phyloP scores from a whole-genome alignment of 352 stramenopile genomes.

The Pythium insidiosum region DNA sequence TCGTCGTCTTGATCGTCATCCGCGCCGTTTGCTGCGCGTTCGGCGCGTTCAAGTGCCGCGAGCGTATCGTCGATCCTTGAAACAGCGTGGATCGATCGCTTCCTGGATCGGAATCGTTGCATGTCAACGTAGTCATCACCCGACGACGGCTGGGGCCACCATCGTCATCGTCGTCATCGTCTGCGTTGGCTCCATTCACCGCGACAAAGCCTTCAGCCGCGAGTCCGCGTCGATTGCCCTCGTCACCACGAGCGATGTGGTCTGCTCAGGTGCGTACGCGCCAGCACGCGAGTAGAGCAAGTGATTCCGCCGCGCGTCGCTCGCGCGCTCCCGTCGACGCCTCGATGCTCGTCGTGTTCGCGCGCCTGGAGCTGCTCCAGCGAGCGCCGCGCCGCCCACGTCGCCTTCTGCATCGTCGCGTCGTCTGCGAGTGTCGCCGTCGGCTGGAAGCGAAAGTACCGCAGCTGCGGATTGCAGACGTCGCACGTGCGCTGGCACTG shows the following conservation, averaged over 20 bases:
- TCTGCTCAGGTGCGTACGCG: constrained; percentile 37
- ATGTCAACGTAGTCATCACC: constrained; percentile 25
- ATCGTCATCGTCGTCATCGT: constrained; percentile 24
- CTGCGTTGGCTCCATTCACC: constrained; percentile 36
- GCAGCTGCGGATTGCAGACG: constrained; percentile 46
- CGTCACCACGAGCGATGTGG: constrained; percentile 31
- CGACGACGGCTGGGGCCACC: neutral
- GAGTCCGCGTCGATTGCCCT: constrained; percentile 13
- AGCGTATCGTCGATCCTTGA: constrained; percentile 24
- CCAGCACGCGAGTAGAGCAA: constrained; percentile 34
- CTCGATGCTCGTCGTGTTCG: constrained; percentile 11
- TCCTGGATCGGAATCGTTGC: constrained; percentile 5
- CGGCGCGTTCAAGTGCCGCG: constrained; percentile 31
- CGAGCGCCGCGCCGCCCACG: constrained; percentile 2
- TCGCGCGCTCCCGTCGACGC: constrained; percentile 16
- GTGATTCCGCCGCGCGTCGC: constrained; percentile 29
- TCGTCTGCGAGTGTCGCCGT: neutral
- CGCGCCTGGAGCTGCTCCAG: constrained; percentile 11
- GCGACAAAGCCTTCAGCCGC: constrained; percentile 42
- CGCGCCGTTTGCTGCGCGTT: constrained; percentile 7
- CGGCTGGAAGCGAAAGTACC: constrained; percentile 38
- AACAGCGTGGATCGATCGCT: neutral
- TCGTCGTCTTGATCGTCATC: no score
- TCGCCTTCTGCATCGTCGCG: neutral
- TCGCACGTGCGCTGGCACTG: constrained; percentile 44